Conservation (phyloP, 2,329 filamentous ascomycete genomes). For the Paraphaeosphaeria sporulosa region DNA sequence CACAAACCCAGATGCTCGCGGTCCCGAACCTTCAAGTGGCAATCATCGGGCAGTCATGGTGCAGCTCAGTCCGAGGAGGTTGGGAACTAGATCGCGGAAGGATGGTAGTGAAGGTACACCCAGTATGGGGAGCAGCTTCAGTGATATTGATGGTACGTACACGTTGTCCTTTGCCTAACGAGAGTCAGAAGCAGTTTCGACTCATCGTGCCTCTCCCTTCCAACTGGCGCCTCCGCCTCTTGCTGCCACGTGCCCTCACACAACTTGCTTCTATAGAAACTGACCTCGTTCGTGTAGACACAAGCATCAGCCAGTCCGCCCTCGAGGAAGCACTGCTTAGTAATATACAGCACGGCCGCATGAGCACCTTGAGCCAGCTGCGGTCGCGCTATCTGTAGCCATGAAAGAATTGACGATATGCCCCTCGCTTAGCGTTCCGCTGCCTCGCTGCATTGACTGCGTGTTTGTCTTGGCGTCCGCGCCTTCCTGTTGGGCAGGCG, state of each 20-base stretch:
- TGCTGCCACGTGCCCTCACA: not conserved
- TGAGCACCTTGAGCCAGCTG: slow-evolving; percentile 74
- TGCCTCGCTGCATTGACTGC: not conserved
- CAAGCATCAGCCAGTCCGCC: slow-evolving; percentile 80
- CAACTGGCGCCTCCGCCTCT: not conserved
- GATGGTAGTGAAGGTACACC: slow-evolving; percentile 47
- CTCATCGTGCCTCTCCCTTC: not conserved
- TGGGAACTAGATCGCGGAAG: slow-evolving; percentile 26
- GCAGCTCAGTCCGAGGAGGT: slow-evolving; percentile 61
- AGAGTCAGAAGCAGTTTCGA: not conserved
- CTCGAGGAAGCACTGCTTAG: slow-evolving; percentile 80
- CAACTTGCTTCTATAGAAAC: slow-evolving; percentile 1
- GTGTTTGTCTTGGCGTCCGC: slow-evolving; percentile 1
- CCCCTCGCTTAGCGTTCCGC: not conserved
- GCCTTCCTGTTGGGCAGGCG: not conserved
- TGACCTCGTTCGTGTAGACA: slow-evolving; percentile 60
- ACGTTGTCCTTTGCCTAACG: not conserved
- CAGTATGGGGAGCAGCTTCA: slow-evolving; percentile 76
- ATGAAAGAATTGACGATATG: not conserved
- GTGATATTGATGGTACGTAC: slow-evolving; percentile 75
- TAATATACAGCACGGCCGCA: slow-evolving; percentile 71
- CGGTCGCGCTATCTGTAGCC: slow-evolving; percentile 65
- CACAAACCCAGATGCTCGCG: slow-evolving; percentile 26
- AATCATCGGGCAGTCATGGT: slow-evolving; percentile 66
- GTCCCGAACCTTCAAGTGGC: slow-evolving; percentile 53